Percentiles rank a stretch among this genome's conserved stretches.
phyloP scores from a whole-genome alignment of 345 rosid genomes.

The Iberis pinnata region DNA sequence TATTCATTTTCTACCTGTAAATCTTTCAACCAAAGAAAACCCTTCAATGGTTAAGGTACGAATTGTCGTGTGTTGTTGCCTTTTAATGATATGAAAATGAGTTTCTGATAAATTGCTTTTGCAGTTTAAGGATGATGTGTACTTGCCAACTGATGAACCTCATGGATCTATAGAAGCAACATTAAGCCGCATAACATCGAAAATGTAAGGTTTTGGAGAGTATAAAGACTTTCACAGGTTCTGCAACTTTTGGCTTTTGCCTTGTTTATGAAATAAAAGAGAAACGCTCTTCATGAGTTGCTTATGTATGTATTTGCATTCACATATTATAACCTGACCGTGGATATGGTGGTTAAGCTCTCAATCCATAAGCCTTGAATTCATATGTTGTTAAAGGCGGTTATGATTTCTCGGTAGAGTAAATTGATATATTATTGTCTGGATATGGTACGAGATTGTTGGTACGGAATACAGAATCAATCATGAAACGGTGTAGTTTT shows the following conservation, averaged over 20 bases:
- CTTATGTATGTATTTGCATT: conserved; percentile 1
- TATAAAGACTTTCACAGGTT: not conserved
- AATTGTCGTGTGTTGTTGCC: too few relatives aligned
- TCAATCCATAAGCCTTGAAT: not conserved
- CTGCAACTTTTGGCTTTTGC: conserved; percentile 20
- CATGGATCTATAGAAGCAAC: conserved; percentile 90
- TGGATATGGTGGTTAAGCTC: not conserved
- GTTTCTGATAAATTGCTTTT: conserved; percentile 16
- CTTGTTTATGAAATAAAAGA: conserved; percentile 22
- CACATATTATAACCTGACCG: not conserved
- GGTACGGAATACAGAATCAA: not conserved
- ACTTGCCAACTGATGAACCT: conserved; percentile 81
- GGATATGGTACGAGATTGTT: not conserved
- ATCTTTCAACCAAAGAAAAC: conserved; percentile 62
- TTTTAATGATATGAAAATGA: not conserved
- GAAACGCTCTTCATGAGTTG: not conserved
- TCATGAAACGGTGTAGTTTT: not conserved
- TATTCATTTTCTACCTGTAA: conserved; percentile 82
- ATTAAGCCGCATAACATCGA: conserved; percentile 61
- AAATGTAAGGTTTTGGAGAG: conserved; percentile 38
- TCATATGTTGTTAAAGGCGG: not conserved
- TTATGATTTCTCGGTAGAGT: not conserved
- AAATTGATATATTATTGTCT: not conserved
- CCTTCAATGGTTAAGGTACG: conserved; percentile 70
- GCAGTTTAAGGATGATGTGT: conserved; percentile 86